Percentiles rank a stretch among this genome's conserved stretches.
Conservation (phyloP, 2,329 filamentous ascomycete genomes). For the Pseudopyricularia javanii region DNA sequence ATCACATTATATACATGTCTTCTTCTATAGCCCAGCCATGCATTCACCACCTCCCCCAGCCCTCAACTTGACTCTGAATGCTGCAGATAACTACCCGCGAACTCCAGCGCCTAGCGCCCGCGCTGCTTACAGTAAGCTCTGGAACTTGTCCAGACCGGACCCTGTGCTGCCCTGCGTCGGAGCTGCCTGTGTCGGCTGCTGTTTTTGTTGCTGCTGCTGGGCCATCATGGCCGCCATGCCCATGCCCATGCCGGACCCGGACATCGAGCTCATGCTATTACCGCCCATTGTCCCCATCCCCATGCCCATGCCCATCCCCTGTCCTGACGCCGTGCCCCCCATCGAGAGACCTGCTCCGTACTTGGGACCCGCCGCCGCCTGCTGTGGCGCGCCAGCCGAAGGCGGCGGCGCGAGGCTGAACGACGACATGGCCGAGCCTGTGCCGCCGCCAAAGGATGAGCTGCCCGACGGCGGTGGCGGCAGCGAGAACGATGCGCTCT, state of each 20-base stretch:
- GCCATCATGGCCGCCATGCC: slow-evolving; percentile 14
- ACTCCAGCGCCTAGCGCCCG: no score
- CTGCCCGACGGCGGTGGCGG: slow-evolving; percentile 36
- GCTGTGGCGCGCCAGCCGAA: slow-evolving; percentile 6
- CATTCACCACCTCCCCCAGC: no score
- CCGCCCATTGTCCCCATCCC: slow-evolving; percentile 7
- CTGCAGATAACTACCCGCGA: no score
- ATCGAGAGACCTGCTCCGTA: slow-evolving; percentile 10
- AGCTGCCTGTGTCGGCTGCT: slow-evolving; percentile 15
- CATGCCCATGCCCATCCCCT: slow-evolving; percentile 9
- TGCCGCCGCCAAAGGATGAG: slow-evolving; percentile 5
- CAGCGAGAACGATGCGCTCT: slow-evolving; percentile 39
- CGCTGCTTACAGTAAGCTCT: slow-evolving; percentile 43
- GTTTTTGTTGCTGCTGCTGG: slow-evolving; percentile 8
- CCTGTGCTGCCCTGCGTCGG: slow-evolving; percentile 21
- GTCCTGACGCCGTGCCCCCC: slow-evolving; percentile 2
- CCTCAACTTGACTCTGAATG: no score
- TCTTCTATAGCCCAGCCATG: no score
- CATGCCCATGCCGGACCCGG: slow-evolving; percentile 9
- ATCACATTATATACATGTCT: no score
- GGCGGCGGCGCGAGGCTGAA: slow-evolving; percentile 38
- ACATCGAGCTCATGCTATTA: slow-evolving; percentile 12
- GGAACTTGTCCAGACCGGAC: slow-evolving; percentile 54
- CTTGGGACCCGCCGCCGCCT: slow-evolving; percentile 11
- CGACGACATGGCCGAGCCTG: slow-evolving; percentile 16